Conservation (phyloP, 2,329 filamentous ascomycete genomes). For the Pseudomassariella vexata region DNA sequence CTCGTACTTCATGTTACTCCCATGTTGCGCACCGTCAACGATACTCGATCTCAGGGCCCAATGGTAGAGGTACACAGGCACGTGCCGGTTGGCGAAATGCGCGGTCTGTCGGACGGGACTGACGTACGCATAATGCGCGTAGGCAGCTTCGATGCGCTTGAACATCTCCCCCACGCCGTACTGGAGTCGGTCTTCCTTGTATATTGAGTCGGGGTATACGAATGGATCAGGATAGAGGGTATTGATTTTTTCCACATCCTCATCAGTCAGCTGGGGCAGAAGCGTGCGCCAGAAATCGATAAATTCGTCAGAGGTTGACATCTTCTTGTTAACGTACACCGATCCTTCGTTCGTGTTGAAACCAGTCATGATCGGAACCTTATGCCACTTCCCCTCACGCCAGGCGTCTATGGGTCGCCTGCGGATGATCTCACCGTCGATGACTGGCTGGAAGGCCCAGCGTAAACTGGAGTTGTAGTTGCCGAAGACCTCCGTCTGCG, state of each 20-base stretch:
- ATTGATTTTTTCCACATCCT: conserved; percentile 28
- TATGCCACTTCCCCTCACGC: conserved; percentile 20
- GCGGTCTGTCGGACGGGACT: conserved; percentile 46
- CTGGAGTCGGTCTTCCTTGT: conserved; percentile 27
- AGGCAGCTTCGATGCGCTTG: conserved; percentile 47
- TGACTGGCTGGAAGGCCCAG: conserved; percentile 51
- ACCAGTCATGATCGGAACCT: conserved; percentile 33
- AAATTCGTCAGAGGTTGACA: conserved; percentile 27
- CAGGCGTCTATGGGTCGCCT: conserved; percentile 19
- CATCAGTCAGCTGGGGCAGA: conserved; percentile 28
- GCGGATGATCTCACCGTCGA: conserved; percentile 27
- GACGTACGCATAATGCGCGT: conserved; percentile 49
- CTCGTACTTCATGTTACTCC: conserved; percentile 43
- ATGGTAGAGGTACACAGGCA: conserved; percentile 44
- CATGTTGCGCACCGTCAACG: conserved; percentile 39
- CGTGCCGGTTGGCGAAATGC: conserved; percentile 29
- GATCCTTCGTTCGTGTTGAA: conserved; percentile 38
- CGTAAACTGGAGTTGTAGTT: conserved; percentile 28
- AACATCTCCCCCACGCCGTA: conserved; percentile 41
- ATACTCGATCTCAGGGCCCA: conserved; percentile 43
- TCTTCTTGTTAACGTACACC: conserved; percentile 32
- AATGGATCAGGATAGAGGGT: conserved; percentile 34
- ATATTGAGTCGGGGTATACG: conserved; percentile 23
- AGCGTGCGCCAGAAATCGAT: conserved; percentile 30
- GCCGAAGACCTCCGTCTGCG: conserved; percentile 27